These are phyloP conservation scores for Paramecium caudatum DNA, from an alignment of 73 alveolate genomes.

Conservation along the genomic window DNA sequence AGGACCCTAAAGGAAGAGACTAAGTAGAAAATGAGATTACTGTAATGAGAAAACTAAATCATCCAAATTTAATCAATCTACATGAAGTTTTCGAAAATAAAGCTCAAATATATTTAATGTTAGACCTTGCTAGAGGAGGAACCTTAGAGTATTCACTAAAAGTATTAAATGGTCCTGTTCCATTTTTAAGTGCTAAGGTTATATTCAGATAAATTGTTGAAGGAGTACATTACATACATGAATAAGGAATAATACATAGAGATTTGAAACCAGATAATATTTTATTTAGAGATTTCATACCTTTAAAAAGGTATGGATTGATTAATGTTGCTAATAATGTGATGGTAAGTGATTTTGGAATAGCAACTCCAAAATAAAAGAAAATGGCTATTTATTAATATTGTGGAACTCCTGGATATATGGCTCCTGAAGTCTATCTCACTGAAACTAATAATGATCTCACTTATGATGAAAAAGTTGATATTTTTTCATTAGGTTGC, in stretches of 20 bases:
- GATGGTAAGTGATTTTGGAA: constrained; percentile 62
- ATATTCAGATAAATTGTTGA: constrained; percentile 70
- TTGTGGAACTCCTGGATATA: constrained; percentile 77
- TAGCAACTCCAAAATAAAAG: constrained; percentile 33
- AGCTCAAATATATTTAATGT: constrained; percentile 50
- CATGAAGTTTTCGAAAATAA: constrained; percentile 73
- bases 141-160: constrained; percentile 59
- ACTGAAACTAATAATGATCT: constrained; percentile 65
- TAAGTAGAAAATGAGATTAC: constrained; percentile 68
- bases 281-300: constrained; percentile 61
- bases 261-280: constrained; percentile 77
- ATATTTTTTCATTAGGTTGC: constrained; percentile 79
- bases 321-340: background rate
- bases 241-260: constrained; percentile 74
- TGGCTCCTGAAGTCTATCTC: constrained; percentile 78
- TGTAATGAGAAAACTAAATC: constrained; percentile 76
- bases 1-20: constrained; percentile 54
- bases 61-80: constrained; percentile 75
- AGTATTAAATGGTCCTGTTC: constrained; percentile 63
- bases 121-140: constrained; percentile 66
- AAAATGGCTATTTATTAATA: constrained; percentile 20
- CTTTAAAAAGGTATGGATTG: constrained; percentile 58
- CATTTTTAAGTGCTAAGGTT: constrained; percentile 60
- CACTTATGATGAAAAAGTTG: constrained; percentile 71
- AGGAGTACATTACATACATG: constrained; percentile 67